Base-by-base conservation (phyloP, 2,329 filamentous ascomycete species). In the Diaporthe sp. region DNA sequence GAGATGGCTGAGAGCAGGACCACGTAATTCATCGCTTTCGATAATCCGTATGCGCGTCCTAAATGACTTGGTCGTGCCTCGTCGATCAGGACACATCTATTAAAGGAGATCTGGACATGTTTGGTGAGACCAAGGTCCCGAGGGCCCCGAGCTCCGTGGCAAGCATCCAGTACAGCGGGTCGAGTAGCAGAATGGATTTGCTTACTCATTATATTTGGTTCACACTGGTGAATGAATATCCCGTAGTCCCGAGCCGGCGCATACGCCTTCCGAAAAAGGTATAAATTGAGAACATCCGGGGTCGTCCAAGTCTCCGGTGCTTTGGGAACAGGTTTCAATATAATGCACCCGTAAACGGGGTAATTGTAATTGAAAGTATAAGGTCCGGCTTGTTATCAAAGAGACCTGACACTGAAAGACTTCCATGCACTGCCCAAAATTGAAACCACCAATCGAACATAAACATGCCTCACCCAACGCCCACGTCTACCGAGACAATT, bases 211-310 rank as follows among this genome's bases (percentile, higher is more conserved):
- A 2, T 22, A n/a, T 13, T 42, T 39, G 42, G 59, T 6, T 65
- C 10, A 5, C 42, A 7, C 25, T 44, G 25, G 19, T 44, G 19
- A 22, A 22, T 13, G 7, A 7, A 17, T 22, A 37, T 32, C 58
- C 37, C 22, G 58, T 17, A 30, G n/a, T 30, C 25, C 19, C 42
- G 12, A 47, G 25, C 9, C 39, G 39, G 59, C 59, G 59, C 59
- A n/a, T 65, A 47, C 39, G 39, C 25, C 39, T 65, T 65, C 59
- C 59, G 3, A 65, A 65, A 65, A 25, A 47, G 39, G 59, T 19
- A 47, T 22, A 32, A 30, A 15, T 12, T 22, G 3, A 27, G 15
- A 19, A 9, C 22, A n/a, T 19, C 27, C 12, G 30, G 59, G 39
- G 25, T 12, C 27, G 19, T 32, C 9, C 2, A 47, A n/a, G 27